Evolutionary conservation across 148 eudicot genomes (phyloP).

Genomic region (Nyssa sinensis): DNA sequence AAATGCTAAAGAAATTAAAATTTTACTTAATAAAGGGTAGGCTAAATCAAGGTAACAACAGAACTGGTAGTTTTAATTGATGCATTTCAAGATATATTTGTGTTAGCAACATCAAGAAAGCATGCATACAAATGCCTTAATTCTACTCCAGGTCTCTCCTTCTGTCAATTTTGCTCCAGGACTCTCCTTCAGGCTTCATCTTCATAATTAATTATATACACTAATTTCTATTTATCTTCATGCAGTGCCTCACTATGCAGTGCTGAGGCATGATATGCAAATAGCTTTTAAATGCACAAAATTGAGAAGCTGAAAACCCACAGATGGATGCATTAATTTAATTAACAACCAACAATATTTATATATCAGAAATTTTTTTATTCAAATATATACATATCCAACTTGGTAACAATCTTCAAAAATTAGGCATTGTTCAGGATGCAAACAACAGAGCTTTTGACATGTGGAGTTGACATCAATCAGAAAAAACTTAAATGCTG

Average conservation of each 20-base stretch:
- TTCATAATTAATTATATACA: too few relatives aligned
- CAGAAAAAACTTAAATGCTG: too few relatives aligned
- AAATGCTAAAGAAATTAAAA: constrained; percentile 8
- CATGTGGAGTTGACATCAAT: too few relatives aligned
- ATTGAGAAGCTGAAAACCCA: not conserved
- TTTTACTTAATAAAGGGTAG: not conserved
- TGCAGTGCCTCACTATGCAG: not conserved
- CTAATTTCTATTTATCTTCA: not conserved
- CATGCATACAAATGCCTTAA: not conserved
- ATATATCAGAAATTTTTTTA: not conserved
- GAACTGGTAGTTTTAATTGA: not conserved
- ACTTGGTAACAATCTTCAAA: too few relatives aligned
- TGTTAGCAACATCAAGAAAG: not conserved
- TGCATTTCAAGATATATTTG: not conserved
- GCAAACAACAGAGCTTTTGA: too few relatives aligned
- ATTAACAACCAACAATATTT: not conserved
- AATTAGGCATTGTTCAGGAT: too few relatives aligned
- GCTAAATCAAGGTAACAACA: not conserved
- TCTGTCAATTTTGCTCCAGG: too few relatives aligned
- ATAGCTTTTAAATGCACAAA: not conserved
- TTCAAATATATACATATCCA: not conserved
- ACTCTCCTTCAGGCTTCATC: too few relatives aligned
- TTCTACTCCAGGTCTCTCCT: too few relatives aligned
- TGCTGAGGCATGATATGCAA: not conserved
- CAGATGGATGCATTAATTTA: too few relatives aligned